A percentile compares a stretch with the other conserved stretches of the same genome.
These are phyloP conservation scores for Kwoniella dendrophila DNA, from an alignment of 768 basidiomycete species.

Conservation along the genomic window DNA sequence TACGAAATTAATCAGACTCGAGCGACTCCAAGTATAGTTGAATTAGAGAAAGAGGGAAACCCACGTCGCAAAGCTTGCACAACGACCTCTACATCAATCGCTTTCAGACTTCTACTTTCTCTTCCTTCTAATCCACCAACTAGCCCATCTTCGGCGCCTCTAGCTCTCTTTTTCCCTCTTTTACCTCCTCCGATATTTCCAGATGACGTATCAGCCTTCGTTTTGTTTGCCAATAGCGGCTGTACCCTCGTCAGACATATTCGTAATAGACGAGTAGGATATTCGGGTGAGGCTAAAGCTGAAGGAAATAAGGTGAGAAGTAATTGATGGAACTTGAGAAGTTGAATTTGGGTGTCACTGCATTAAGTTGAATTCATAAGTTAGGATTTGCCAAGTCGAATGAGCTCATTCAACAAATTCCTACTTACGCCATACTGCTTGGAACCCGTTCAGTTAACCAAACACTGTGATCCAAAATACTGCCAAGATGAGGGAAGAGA, in stretches of 20 bases:
- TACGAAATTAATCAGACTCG: not conserved
- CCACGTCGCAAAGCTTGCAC: slow-evolving; percentile 35
- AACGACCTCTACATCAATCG: slow-evolving; percentile 27
- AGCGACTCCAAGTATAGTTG: not conserved
- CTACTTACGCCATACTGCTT: slow-evolving; percentile 29
- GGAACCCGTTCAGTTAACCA: slow-evolving; percentile 48
- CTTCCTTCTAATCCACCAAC: slow-evolving; percentile 49
- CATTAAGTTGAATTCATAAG: not conserved
- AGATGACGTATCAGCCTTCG: slow-evolving; percentile 15
- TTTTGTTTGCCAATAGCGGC: slow-evolving; percentile 28
- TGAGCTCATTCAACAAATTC: not conserved
- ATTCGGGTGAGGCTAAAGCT: slow-evolving; percentile 30
- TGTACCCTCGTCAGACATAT: slow-evolving; percentile 31
- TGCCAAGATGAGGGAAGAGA: slow-evolving; percentile 50
- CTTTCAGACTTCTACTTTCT: slow-evolving; percentile 19
- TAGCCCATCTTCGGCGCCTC: slow-evolving; percentile 51
- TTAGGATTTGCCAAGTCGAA: not conserved
- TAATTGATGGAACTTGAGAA: slow-evolving; percentile 43
- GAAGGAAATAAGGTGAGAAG: slow-evolving; percentile 42
- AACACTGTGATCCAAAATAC: slow-evolving; percentile 50
- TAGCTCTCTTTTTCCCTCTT: slow-evolving; percentile 52
- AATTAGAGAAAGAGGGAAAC: slow-evolving; percentile 14
- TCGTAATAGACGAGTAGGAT: slow-evolving; percentile 44
- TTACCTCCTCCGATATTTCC: slow-evolving; percentile 32
- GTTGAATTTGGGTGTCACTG: slow-evolving; percentile 35